Evolutionary conservation across 768 basidiomycete genomes (phyloP).

Genomic region (Kwoniella sp.): DNA sequence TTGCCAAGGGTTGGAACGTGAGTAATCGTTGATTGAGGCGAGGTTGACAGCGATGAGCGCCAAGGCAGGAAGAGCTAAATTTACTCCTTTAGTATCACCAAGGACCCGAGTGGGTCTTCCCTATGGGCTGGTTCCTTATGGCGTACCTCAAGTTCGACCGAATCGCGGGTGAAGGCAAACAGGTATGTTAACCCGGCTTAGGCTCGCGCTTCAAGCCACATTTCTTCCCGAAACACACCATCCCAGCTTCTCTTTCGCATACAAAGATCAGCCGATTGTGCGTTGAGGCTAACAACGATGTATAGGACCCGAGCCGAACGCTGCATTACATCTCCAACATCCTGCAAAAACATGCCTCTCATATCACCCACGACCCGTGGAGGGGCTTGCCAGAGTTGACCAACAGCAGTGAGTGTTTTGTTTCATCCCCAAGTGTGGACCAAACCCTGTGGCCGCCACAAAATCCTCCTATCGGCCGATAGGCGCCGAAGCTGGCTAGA

Average conservation of each 20-base stretch:
- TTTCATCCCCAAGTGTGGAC: not conserved
- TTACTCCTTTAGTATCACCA: constrained; percentile 56
- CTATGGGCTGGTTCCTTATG: constrained; percentile 89
- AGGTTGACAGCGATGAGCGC: not conserved
- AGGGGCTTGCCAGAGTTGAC: constrained; percentile 81
- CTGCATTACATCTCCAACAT: constrained; percentile 77
- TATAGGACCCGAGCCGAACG: constrained; percentile 69
- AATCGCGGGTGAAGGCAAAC: constrained; percentile 66
- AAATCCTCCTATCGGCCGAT: constrained; percentile 6
- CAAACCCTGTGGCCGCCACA: not conserved
- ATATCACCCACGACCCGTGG: constrained; percentile 84
- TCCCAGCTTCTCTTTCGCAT: not conserved
- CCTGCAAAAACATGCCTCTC: constrained; percentile 69
- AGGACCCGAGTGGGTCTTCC: constrained; percentile 96
- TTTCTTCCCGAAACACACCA: too few relatives aligned
- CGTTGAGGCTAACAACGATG: not conserved
- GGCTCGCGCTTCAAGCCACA: too few relatives aligned
- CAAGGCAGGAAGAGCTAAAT: not conserved
- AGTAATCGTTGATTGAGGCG: constrained; percentile 61
- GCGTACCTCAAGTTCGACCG: constrained; percentile 89
- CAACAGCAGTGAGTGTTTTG: constrained; percentile 47
- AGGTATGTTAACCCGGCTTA: constrained; percentile 60
- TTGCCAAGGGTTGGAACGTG: constrained; percentile 96
- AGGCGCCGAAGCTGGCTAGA: not conserved
- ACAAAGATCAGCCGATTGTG: not conserved